Percentiles rank a stretch among this genome's conserved stretches.
phyloP scores from a whole-genome alignment of 495 filamentous ascomycete genomes.

The Hyaloscypha finlandica region DNA sequence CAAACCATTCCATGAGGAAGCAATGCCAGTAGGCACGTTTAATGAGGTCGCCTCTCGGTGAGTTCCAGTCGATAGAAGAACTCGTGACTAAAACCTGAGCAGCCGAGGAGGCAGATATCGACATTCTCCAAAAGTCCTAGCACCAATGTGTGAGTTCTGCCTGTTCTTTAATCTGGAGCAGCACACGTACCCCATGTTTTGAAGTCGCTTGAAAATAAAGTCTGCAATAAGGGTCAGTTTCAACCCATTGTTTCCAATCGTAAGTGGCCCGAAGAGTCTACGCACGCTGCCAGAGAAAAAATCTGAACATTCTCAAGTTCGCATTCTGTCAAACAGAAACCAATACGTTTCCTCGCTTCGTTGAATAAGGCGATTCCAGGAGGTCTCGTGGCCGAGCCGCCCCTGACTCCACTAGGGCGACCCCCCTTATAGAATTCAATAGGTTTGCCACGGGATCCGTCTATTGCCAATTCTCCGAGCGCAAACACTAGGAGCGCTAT shows the following conservation, averaged over 20 bases:
- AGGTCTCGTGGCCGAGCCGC: constrained; percentile 48
- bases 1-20: constrained; percentile 58
- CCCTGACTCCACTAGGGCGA: constrained; percentile 52
- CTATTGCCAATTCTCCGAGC: constrained; percentile 55
- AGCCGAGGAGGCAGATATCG: constrained; percentile 51
- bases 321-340: constrained; percentile 55
- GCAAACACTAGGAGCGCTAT: constrained; percentile 59
- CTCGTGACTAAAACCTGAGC: constrained; percentile 54
- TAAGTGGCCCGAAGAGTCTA: constrained; percentile 5
- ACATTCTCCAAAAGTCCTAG: constrained; percentile 61
- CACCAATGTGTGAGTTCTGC: constrained; percentile 16
- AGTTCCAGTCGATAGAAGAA: constrained; percentile 49
- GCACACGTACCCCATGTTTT: constrained; percentile 46
- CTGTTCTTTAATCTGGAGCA: constrained; percentile 20
- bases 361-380: constrained; percentile 61
- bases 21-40: constrained; percentile 61
- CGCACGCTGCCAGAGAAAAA: constrained; percentile 53
- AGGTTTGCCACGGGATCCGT: constrained; percentile 46
- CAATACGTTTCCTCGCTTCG: constrained; percentile 58
- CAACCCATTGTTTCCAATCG: constrained; percentile 11
- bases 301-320: constrained; percentile 60
- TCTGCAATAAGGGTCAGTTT: constrained; percentile 34
- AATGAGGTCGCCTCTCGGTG: constrained; percentile 49
- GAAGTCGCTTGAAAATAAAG: constrained; percentile 55
- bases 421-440: constrained; percentile 47